These are phyloP conservation scores for Bruguiera sexangula DNA, from an alignment of 345 rosid genomes.

Conservation along the genomic window DNA sequence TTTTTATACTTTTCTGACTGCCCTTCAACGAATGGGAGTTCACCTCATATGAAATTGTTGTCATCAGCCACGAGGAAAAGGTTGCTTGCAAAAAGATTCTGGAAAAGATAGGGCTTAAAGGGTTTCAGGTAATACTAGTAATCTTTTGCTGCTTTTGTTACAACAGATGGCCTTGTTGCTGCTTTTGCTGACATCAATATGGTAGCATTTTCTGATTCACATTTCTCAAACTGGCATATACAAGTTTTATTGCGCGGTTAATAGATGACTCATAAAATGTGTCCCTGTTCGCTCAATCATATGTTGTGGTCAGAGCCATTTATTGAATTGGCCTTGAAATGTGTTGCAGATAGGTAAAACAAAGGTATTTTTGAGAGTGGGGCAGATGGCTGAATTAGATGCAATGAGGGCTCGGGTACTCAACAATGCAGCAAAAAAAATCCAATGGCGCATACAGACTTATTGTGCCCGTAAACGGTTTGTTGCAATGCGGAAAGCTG, in stretches of 20 bases:
- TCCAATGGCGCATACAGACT: slow-evolving; percentile 74
- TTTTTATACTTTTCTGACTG: slow-evolving; percentile 14
- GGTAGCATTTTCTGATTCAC: not conserved
- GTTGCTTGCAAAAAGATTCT: slow-evolving; percentile 61
- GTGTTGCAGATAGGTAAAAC: slow-evolving; percentile 83
- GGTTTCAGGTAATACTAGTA: slow-evolving; percentile 64
- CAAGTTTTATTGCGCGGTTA: not conserved
- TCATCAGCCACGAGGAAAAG: slow-evolving; percentile 80
- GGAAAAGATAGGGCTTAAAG: slow-evolving; percentile 82
- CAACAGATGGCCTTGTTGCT: not conserved
- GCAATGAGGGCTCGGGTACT: slow-evolving; percentile 80
- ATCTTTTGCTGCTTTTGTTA: slow-evolving; percentile 11
- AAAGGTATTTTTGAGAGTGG: slow-evolving; percentile 91
- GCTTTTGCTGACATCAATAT: slow-evolving; percentile 3
- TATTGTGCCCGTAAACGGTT: slow-evolving; percentile 68
- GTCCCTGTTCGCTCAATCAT: not conserved
- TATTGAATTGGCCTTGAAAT: slow-evolving; percentile 16
- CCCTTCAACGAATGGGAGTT: slow-evolving; percentile 14
- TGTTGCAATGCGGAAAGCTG: slow-evolving; percentile 57
- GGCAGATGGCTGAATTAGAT: slow-evolving; percentile 99
- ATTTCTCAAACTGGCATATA: not conserved
- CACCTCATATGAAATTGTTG: slow-evolving; percentile 19
- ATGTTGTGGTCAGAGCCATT: not conserved
- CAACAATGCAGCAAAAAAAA: slow-evolving; percentile 70
- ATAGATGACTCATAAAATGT: not conserved